These are phyloP conservation scores for Wickerhamomyces hampshirensis DNA, from an alignment of 805 yeast genomes.

Conservation along the genomic window DNA sequence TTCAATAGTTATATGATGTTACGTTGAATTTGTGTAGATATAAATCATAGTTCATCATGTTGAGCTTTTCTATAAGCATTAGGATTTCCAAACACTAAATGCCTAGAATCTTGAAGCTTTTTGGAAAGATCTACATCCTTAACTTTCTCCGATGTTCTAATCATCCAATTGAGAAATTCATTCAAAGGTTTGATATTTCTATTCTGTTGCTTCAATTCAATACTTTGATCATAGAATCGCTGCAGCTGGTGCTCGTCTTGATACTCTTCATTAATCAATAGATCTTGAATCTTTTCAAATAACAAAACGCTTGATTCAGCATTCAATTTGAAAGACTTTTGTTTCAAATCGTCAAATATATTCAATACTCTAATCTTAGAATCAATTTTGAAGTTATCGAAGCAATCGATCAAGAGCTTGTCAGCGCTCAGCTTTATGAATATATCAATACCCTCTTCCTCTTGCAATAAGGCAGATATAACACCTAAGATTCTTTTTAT, in stretches of 20 bases:
- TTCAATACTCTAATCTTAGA: conserved; percentile 37
- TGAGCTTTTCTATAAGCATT: conserved; percentile 59
- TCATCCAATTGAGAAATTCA: conserved; percentile 60
- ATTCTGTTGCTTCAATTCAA: conserved; percentile 28
- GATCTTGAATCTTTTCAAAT: conserved; percentile 16
- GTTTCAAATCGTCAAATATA: conserved; percentile 41
- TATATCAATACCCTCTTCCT: conserved; percentile 26
- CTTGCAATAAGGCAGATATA: conserved; percentile 40
- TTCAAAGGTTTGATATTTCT: conserved; percentile 22
- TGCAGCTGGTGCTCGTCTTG: conserved; percentile 38
- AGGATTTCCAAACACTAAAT: conserved; percentile 73
- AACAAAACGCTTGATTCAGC: conserved; percentile 10
- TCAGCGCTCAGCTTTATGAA: conserved; percentile 21
- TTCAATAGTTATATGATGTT: too few relatives aligned
- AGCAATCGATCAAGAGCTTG: conserved; percentile 22
- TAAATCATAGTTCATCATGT: conserved; percentile 45
- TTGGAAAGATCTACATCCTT: conserved; percentile 33
- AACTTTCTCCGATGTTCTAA: conserved; percentile 22
- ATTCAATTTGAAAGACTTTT: conserved; percentile 8
- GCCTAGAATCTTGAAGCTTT: conserved; percentile 46
- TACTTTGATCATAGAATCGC: conserved; percentile 35
- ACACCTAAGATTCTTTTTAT: conserved; percentile 49
- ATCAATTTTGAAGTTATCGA: conserved; percentile 17
- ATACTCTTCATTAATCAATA: conserved; percentile 21
- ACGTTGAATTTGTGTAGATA: too few relatives aligned